phyloP scores from a whole-genome alignment of 768 basidiomycete genomes.

The Leucocoprinus sp. region DNA sequence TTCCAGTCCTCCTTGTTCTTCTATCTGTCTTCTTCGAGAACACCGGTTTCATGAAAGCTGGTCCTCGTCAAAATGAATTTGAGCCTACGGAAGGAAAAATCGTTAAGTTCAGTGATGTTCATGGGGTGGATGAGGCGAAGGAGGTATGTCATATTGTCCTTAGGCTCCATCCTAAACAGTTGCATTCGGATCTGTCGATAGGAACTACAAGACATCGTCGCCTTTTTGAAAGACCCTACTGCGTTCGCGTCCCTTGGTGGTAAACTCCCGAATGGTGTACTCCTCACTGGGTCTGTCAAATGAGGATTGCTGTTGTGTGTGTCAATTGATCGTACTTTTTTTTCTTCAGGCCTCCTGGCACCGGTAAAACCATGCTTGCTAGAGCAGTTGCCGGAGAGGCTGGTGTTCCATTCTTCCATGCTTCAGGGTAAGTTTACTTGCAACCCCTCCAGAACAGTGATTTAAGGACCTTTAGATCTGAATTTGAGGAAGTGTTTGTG shows the following conservation, averaged over 20 bases:
- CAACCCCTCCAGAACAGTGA: conserved; percentile 1
- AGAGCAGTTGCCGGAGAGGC: conserved; percentile 97
- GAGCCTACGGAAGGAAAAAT: conserved; percentile 73
- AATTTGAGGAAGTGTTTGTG: conserved; percentile 98
- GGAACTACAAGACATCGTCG: conserved; percentile 92
- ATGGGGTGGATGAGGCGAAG: conserved; percentile 97
- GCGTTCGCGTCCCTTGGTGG: conserved; percentile 88
- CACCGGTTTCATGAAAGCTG: conserved; percentile 86
- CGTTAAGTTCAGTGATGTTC: conserved; percentile 91
- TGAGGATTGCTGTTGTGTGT: background rate
- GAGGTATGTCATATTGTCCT: conserved; percentile 39
- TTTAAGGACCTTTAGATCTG: conserved; percentile 44
- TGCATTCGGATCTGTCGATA: conserved; percentile 20
- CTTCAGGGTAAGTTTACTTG: conserved; percentile 59
- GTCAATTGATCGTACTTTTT: conserved; percentile 8
- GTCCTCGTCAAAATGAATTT: conserved; percentile 73
- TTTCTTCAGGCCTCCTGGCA: conserved; percentile 61
- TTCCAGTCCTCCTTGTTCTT: conserved; percentile 70
- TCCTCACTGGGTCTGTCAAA: conserved; percentile 62
- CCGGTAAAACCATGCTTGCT: conserved; percentile 98
- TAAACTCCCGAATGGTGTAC: conserved; percentile 87
- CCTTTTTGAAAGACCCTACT: conserved; percentile 90
- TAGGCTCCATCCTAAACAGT: background rate
- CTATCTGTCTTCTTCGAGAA: conserved; percentile 89
- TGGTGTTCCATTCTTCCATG: conserved; percentile 95